A percentile compares a stretch with the other conserved stretches of the same genome.
Evolutionary conservation across 1,284 basidiomycete species (phyloP).

Genomic region (Leccinum solheimii): DNA sequence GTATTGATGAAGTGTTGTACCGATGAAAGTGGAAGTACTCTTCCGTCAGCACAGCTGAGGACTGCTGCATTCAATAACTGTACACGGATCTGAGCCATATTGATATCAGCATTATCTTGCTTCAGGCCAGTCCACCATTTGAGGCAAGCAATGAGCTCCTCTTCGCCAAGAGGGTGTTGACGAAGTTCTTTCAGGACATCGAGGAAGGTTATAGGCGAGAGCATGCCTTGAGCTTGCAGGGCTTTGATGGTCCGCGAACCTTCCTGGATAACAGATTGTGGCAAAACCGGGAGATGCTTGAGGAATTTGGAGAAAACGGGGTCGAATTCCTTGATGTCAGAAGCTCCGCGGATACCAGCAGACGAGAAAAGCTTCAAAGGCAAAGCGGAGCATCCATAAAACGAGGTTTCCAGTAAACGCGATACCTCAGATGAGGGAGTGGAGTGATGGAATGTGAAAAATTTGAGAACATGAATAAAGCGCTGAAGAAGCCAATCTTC

Average conservation of each 20-base stretch:
- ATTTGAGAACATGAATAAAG: constrained; percentile 82
- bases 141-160: constrained; percentile 81
- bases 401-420: constrained; percentile 73
- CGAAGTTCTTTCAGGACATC: constrained; percentile 87
- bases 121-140: constrained; percentile 86
- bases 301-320: constrained; percentile 76
- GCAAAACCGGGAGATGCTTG: constrained; percentile 77
- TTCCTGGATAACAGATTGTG: constrained; percentile 63
- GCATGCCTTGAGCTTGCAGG: constrained; percentile 66
- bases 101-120: constrained; percentile 40
- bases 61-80: constrained; percentile 74
- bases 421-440: constrained; percentile 90
- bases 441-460: constrained; percentile 86
- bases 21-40: constrained; percentile 65
- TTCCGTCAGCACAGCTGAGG: constrained; percentile 46
- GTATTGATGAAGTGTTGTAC: constrained; percentile 79
- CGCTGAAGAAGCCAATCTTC: constrained; percentile 56
- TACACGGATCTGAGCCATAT: constrained; percentile 51
- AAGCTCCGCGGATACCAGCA: constrained; percentile 70
- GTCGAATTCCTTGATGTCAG: constrained; percentile 80
- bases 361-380: constrained; percentile 80
- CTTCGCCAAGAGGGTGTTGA: constrained; percentile 67
- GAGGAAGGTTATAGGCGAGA: constrained; percentile 82
- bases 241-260: constrained; percentile 66
- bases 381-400: constrained; percentile 67